Evolutionary conservation across 2,329 filamentous ascomycete species (phyloP).

Genomic region (Byssothecium circinans): DNA sequence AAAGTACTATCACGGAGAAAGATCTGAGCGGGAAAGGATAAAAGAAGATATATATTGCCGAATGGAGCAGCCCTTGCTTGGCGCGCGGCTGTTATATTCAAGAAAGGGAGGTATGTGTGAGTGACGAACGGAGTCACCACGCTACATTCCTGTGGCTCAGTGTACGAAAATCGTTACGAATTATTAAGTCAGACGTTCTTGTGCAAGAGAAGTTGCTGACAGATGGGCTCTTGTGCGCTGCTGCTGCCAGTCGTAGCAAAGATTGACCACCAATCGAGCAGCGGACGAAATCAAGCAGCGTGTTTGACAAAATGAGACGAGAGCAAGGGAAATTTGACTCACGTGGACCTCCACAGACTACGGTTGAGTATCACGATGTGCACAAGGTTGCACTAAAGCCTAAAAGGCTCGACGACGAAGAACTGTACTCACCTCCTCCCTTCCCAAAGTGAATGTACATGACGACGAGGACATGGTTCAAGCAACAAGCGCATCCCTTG

Average conservation of each 20-base stretch:
- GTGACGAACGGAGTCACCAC: constrained; percentile 7
- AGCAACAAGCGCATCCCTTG: constrained; percentile 27
- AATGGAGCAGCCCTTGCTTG: constrained; percentile 3
- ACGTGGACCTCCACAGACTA: background rate
- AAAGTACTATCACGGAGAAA: background rate
- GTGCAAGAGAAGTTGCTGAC: too few species aligned
- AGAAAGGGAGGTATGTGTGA: background rate
- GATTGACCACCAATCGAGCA: background rate
- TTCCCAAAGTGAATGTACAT: background rate
- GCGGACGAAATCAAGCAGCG: background rate
- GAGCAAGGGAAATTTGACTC: background rate
- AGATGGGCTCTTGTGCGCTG: too few species aligned
- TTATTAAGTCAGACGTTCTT: background rate
- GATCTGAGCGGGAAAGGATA: background rate
- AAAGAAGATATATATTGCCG: background rate
- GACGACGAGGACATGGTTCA: background rate
- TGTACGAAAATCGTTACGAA: background rate
- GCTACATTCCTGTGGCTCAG: constrained; percentile 13
- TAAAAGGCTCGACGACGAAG: background rate
- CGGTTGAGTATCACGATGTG: background rate
- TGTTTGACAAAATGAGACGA: background rate
- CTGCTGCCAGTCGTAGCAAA: background rate
- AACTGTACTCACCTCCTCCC: constrained; percentile 5
- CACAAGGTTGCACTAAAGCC: background rate
- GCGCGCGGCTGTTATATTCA: background rate